Conservation (phyloP, 2,329 filamentous ascomycete genomes). For the Aspergillus awamori region DNA sequence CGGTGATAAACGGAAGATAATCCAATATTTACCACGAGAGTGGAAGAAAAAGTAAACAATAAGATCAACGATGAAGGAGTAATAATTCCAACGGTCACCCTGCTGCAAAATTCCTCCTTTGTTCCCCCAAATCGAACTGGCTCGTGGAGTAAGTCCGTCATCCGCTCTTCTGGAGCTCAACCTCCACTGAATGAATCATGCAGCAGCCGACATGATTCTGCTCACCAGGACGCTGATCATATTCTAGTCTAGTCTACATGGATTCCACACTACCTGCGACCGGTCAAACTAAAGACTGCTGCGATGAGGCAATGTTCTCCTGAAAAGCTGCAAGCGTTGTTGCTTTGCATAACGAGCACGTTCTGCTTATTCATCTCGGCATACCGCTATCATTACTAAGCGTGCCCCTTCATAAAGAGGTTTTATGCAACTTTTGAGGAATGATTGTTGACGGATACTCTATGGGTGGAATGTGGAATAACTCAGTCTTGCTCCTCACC, state of each 20-base stretch:
- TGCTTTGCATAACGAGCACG: not conserved
- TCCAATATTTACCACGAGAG: not conserved
- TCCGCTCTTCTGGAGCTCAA: not conserved
- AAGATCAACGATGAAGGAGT: not conserved
- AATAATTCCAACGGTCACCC: not conserved
- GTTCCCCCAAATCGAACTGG: not conserved
- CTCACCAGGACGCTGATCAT: not conserved
- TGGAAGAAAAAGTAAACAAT: not conserved
- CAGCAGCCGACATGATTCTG: not conserved
- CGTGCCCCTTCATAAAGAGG: not conserved
- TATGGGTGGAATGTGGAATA: not conserved
- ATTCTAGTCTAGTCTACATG: not conserved
- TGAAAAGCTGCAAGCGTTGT: not conserved
- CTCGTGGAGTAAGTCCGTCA: not conserved
- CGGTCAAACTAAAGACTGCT: not conserved
- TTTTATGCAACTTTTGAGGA: too few relatives aligned
- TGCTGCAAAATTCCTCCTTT: not conserved
- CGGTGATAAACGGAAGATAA: not conserved
- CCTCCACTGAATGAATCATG: not conserved
- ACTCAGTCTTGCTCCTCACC: slow-evolving; percentile 35
- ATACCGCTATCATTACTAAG: not conserved
- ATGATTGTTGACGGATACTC: too few relatives aligned
- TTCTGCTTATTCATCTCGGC: not conserved
- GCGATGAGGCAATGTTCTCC: not conserved
- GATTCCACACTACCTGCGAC: not conserved